A percentile compares a stretch with the other conserved stretches of the same genome.
Conservation (phyloP, 2,329 filamentous ascomycete genomes). For the Neocatenulostroma microsporum region DNA sequence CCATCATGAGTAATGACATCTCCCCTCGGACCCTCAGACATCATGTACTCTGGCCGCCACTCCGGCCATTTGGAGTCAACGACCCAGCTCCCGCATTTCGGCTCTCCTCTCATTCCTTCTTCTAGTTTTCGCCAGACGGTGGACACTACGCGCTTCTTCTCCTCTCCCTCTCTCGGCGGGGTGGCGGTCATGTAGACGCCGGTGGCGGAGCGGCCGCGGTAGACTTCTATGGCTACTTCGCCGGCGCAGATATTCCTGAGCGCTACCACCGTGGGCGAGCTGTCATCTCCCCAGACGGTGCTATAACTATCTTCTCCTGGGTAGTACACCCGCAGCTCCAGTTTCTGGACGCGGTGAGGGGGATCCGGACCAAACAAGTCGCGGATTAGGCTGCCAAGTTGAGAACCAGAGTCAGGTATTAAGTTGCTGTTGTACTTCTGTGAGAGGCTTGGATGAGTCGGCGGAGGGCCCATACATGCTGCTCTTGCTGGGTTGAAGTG, state of each 20-base stretch:
- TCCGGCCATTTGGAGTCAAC: constrained; percentile 26
- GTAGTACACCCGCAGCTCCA: constrained; percentile 36
- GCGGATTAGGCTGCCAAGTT: constrained; percentile 29
- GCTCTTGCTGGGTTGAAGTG: constrained; percentile 14
- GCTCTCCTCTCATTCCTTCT: constrained; percentile 20
- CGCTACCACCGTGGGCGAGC: constrained; percentile 30
- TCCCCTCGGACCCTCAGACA: no score
- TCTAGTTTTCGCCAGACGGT: constrained; percentile 27
- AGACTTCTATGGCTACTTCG: constrained; percentile 31
- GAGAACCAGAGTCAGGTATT: constrained; percentile 19
- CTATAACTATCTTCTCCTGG: constrained; percentile 32
- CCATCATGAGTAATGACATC: no score
- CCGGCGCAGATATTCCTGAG: constrained; percentile 32
- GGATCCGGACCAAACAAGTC: constrained; percentile 24
- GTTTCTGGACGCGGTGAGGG: constrained; percentile 21
- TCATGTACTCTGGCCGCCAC: no score
- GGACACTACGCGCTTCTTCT: constrained; percentile 18
- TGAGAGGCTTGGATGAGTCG: constrained; percentile 4
- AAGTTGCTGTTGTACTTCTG: constrained; percentile 14
- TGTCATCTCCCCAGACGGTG: constrained; percentile 33
- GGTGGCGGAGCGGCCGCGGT: constrained; percentile 26
- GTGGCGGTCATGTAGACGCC: constrained; percentile 24
- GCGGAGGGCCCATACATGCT: constrained; percentile 11
- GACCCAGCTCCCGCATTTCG: constrained; percentile 23
- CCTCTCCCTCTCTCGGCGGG: constrained; percentile 4